These are phyloP conservation scores for Phlebiopsis flavidoalba DNA, from an alignment of 768 basidiomycete genomes.

Conservation along the genomic window DNA sequence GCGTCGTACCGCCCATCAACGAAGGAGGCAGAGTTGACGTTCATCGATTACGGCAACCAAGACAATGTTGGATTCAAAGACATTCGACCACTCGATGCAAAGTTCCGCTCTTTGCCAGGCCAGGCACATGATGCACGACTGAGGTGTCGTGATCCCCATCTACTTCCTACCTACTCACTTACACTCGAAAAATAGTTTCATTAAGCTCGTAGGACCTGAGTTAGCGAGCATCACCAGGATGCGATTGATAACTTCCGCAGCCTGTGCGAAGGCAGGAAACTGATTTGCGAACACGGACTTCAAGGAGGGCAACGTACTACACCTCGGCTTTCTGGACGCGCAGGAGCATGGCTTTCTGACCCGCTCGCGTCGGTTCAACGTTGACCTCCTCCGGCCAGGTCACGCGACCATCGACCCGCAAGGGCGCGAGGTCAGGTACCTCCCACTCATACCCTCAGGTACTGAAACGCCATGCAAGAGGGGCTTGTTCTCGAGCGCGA, in stretches of 20 bases:
- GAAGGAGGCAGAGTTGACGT: constrained; percentile 91
- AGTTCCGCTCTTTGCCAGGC: constrained; percentile 85
- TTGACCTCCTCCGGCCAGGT: constrained; percentile 85
- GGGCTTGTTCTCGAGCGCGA: constrained; percentile 40
- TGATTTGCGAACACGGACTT: constrained; percentile 96
- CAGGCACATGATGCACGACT: constrained; percentile 95
- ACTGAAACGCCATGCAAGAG: too few relatives aligned
- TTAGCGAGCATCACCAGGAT: constrained; percentile 87
- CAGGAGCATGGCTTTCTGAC: constrained; percentile 46
- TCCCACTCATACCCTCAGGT: constrained; percentile 51
- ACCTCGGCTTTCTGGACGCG: constrained; percentile 86
- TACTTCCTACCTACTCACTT: constrained; percentile 3
- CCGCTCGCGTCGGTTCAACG: constrained; percentile 81
- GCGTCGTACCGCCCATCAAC: constrained; percentile 77
- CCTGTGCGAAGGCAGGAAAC: constrained; percentile 87
- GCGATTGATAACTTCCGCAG: constrained; percentile 82
- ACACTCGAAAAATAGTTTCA: constrained; percentile 53
- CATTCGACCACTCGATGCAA: constrained; percentile 83
- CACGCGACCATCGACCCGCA: constrained; percentile 76
- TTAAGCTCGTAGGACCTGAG: constrained; percentile 73
- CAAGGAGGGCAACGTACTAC: constrained; percentile 70
- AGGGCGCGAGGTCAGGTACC: constrained; percentile 60
- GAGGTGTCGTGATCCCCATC: constrained; percentile 45
- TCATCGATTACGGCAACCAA: constrained; percentile 96
- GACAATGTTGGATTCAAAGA: constrained; percentile 79